Evolutionary conservation across 2,329 filamentous ascomycete species (phyloP).

Genomic region (Cordyceps cicadae): DNA sequence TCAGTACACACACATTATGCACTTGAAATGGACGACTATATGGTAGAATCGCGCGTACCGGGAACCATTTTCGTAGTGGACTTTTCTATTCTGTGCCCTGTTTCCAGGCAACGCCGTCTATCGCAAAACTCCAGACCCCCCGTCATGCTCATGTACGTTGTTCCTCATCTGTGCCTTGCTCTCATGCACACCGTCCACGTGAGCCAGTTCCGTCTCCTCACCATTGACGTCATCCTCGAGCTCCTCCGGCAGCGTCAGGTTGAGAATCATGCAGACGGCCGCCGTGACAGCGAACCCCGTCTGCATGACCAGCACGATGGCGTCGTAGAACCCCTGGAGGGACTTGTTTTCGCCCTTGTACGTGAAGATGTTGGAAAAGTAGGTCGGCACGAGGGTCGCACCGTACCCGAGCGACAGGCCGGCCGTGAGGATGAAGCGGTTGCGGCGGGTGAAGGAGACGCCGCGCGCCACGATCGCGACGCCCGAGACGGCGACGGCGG

Average conservation of each 20-base stretch:
- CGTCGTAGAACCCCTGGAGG: conserved; percentile 66
- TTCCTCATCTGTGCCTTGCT: neutral
- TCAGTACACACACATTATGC: neutral
- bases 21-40: neutral
- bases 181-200: neutral
- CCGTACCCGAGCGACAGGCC: conserved; percentile 66
- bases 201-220: neutral
- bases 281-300: conserved; percentile 71
- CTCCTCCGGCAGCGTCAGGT: conserved; percentile 65
- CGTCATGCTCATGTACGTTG: neutral
- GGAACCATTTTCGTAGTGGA: too few species aligned
- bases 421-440: conserved; percentile 73
- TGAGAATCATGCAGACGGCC: conserved; percentile 63
- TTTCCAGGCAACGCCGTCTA: neutral
- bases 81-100: neutral
- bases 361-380: conserved; percentile 64
- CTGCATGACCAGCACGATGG: conserved; percentile 63
- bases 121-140: neutral
- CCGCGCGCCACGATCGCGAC: conserved; percentile 64
- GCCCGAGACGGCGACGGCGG: conserved; percentile 66
- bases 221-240: conserved; percentile 46
- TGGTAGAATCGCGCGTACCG: too few species aligned
- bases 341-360: conserved; percentile 60
- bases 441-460: conserved; percentile 68
- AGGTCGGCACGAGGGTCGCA: conserved; percentile 57